Evolutionary conservation across 2,329 filamentous ascomycete genomes (phyloP), one percentile per base, ranked within the genome.

Genomic region (Talaromyces sp.): DNA sequence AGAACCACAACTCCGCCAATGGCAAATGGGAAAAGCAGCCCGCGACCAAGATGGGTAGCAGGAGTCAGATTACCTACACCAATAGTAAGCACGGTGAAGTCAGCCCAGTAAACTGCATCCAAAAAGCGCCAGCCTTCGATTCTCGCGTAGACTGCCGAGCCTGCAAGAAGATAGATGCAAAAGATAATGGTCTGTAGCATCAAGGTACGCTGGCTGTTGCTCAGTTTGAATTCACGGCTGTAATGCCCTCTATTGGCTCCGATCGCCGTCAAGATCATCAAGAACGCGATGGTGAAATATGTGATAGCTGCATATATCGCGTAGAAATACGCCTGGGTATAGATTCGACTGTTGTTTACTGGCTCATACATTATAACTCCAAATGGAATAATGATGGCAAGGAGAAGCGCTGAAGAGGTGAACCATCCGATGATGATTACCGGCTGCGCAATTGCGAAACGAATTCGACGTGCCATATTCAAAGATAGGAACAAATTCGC

Each of bases 351-450:
- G 36, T 68, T 52, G 13, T 67, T 65, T 13, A 69, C 69, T 0
- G 77, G 73, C 17, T 70, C 68, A 10, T 74, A 67, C 7, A 76
- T 74, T 14, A 52, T 24, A n/a, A 65, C 62, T 0, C 75, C 76
- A 10, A 80, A 76, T 5, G 78, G 75, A 14, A 73, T 67, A 3
- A 84, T 75, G 9, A 84, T 75, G 3, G 73, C 75, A 24, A 85
- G 79, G 27, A 86, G 72, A 1, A 86, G 71, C 4, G 80, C 55
- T 0, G 81, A 81, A 11, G 82, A 75, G 2, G 82, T 60, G 42
- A 81, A 78, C 71, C 82, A 86, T n/a, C 82, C 82, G n/a, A 78
- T 61, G 30, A 86, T 83, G 0, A 82, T 85, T 39, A 85, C 80
- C 1, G 83, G 80, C 60, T 85, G 83, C 1, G 82, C 82, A 22